Evolutionary conservation across 257 asterid species (phyloP), one percentile per base, ranked within the genome.

Genomic region (Solanum commersonii): DNA sequence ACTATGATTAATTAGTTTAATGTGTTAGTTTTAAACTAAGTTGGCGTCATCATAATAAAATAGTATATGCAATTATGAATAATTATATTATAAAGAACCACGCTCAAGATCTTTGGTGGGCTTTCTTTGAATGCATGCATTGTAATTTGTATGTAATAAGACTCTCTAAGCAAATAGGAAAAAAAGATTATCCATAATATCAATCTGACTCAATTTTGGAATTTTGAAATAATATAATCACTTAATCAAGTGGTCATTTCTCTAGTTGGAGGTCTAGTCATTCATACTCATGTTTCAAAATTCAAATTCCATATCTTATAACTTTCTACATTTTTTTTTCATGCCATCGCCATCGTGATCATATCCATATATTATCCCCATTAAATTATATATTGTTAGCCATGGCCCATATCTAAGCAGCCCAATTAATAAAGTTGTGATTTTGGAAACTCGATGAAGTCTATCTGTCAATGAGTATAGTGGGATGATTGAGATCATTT

Each of bases 211-310:
- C 86, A 46, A 29, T 44, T 44, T 29, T 81, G 3, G 42, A 81
- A 81, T 46, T 81, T 81, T 81, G 42, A 46, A 81, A 46, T 81
- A 29, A 44, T 29, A 29, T 46, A 81, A 81, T 81, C 68, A 38
- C 40, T 81, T 5, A 2, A 81, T 46, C 42, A 38, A 46, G 56
- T 63, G 86, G 84, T 83, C 77, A 35, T 86, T 46, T 90, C 52
- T 88, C 87, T 90, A 86, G 79, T 88, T 87, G 88, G 56, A 85
- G 44, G 86, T 93, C 93, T 92, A 92, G 90, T 93, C 94, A 92
- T 46, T 46, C 85, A 81, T 46, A 81, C 42, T 46, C 68, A 16
- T 18, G 42, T 81, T 81, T 81, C 68, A 15, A 52, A 52, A 16
- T 16, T 52, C 63, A 52, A 52, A 46, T 16, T 81, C 85, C 68